These are phyloP conservation scores for Oryza australiensis DNA, from an alignment of 176 grass and related monocot species.

Conservation along the genomic window DNA sequence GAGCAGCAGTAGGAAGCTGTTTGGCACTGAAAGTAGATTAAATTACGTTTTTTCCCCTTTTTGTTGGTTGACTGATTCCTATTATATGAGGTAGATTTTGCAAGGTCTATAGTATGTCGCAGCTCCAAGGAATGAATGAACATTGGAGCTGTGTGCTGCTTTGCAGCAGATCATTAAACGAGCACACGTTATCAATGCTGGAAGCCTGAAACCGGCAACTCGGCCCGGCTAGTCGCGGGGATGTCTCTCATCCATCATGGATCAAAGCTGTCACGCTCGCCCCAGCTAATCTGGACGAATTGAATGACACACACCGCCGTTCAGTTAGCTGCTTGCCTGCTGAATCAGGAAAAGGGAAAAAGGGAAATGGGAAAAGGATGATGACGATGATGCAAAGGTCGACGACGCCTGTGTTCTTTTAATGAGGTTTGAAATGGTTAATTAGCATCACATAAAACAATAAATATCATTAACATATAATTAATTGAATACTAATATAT, in stretches of 20 bases:
- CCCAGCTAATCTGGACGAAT: background rate
- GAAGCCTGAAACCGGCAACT: background rate
- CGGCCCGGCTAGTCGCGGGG: background rate
- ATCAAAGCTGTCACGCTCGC: background rate
- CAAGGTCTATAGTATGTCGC: background rate
- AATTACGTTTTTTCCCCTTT: background rate
- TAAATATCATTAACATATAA: no score
- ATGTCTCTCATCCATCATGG: background rate
- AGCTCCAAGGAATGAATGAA: background rate
- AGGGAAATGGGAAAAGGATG: constrained; percentile 16
- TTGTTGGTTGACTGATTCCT: background rate
- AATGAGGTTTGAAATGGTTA: no score
- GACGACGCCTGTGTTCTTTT: no score
- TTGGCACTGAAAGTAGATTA: background rate
- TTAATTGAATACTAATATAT: no score
- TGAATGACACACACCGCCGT: background rate
- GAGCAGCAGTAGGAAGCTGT: background rate
- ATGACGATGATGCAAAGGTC: constrained; percentile 12
- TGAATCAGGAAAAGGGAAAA: constrained; percentile 33
- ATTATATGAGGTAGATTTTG: background rate
- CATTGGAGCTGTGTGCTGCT: background rate
- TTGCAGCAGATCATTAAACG: background rate
- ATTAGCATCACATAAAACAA: no score
- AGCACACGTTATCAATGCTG: background rate
- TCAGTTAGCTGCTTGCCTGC: background rate